A percentile compares a stretch with the other conserved stretches of the same genome.
Evolutionary conservation across 257 asterid species (phyloP).

Genomic region (Solanum neorickii): DNA sequence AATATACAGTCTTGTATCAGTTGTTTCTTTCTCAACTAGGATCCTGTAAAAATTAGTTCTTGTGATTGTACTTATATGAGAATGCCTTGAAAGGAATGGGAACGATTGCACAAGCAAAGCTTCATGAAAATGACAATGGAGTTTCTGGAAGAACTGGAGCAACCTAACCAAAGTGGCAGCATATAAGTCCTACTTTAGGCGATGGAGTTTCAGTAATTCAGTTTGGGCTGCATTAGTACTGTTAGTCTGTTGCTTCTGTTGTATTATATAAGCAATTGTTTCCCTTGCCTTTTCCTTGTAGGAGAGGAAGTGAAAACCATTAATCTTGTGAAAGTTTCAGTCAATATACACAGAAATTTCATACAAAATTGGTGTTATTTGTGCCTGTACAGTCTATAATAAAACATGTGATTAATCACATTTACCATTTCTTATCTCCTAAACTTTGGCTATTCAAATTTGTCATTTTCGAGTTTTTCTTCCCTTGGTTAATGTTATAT

Average conservation of each 20-base stretch:
- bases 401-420: not conserved
- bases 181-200: slow-evolving; percentile 24
- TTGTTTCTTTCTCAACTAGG: not conserved
- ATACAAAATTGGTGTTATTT: not conserved
- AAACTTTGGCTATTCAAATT: not conserved
- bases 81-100: slow-evolving; percentile 49
- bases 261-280: not conserved
- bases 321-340: not conserved
- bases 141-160: slow-evolving; percentile 46
- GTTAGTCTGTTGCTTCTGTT: not conserved
- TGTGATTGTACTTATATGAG: not conserved
- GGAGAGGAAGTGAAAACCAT: not conserved
- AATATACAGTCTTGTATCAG: not conserved
- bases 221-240: not conserved
- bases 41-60: not conserved
- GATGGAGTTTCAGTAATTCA: not conserved
- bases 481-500: not conserved
- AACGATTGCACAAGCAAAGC: slow-evolving; percentile 44
- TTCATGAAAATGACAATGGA: slow-evolving; percentile 50
- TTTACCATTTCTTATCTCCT: not conserved
- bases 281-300: not conserved
- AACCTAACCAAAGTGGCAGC: slow-evolving; percentile 38
- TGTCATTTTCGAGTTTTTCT: not conserved
- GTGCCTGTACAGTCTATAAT: not conserved
- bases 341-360: not conserved